Conservation (phyloP, 768 basidiomycete genomes). For the Botryobasidium botryosum region DNA sequence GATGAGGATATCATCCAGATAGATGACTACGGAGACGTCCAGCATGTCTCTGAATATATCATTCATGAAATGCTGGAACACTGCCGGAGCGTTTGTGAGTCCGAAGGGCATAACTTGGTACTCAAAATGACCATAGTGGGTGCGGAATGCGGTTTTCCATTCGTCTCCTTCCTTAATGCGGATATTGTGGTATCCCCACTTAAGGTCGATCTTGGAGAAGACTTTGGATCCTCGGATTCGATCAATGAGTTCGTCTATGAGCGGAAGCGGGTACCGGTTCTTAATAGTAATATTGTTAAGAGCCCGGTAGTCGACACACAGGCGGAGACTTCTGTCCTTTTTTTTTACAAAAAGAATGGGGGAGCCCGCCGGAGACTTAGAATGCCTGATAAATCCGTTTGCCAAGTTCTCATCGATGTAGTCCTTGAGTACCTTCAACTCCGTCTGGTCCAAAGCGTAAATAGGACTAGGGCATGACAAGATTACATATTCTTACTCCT, state of each 20-base stretch:
- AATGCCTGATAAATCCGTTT: conserved; percentile 12
- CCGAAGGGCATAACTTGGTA: conserved; percentile 16
- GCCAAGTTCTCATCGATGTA: conserved; percentile 14
- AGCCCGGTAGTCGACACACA: conserved; percentile 26
- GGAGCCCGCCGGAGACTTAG: conserved; percentile 11
- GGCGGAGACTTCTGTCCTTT: conserved; percentile 12
- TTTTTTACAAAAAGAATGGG: conserved; percentile 17
- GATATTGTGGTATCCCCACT: conserved; percentile 13
- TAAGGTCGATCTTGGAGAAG: conserved; percentile 15
- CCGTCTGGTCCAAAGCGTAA: conserved; percentile 13
- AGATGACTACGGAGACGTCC: conserved; percentile 10
- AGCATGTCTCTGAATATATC: conserved; percentile 12
- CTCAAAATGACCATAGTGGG: conserved; percentile 14
- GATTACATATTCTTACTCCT: conserved; percentile 10
- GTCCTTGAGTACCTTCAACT: conserved; percentile 10
- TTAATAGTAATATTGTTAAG: conserved; percentile 27
- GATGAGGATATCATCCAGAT: conserved; percentile 16
- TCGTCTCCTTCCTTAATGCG: conserved; percentile 15
- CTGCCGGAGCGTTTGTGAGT: conserved; percentile 14
- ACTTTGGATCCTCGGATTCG: conserved; percentile 9
- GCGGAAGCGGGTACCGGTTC: conserved; percentile 15
- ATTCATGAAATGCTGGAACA: conserved; percentile 15
- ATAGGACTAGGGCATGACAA: conserved; percentile 11
- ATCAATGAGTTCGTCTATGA: conserved; percentile 13
- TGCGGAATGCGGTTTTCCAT: conserved; percentile 22